Evolutionary conservation across 768 basidiomycete genomes (phyloP).

Genomic region (Fomitopsis serialis): DNA sequence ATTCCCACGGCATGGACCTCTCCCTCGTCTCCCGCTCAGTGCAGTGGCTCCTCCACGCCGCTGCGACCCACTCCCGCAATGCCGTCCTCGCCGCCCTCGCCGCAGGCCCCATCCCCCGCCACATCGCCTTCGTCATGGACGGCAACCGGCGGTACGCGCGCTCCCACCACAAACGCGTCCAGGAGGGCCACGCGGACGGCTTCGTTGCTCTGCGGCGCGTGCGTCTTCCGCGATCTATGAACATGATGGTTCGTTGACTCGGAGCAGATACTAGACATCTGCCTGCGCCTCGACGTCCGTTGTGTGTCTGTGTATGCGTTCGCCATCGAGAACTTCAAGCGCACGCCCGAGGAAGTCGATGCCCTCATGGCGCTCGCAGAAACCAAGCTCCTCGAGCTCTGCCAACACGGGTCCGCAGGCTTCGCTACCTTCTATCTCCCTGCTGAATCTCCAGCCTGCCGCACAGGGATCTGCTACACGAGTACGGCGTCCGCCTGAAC

Average conservation of each 20-base stretch:
- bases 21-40: conserved; percentile 22
- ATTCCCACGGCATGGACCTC: conserved; percentile 18
- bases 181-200: conserved; percentile 81
- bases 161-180: conserved; percentile 53
- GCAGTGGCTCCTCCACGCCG: conserved; percentile 15
- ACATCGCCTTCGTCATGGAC: conserved; percentile 97
- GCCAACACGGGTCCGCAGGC: conserved; percentile 65
- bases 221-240: conserved; percentile 22
- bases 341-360: conserved; percentile 80
- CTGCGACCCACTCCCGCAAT: conserved; percentile 28
- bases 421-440: not conserved
- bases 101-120: conserved; percentile 80
- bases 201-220: conserved; percentile 78
- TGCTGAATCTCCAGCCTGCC: not conserved
- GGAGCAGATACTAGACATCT: conserved; percentile 76
- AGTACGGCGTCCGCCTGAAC: conserved; percentile 80
- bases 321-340: conserved; percentile 94
- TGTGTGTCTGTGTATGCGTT: conserved; percentile 98
- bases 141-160: conserved; percentile 92
- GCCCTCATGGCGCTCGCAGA: conserved; percentile 84
- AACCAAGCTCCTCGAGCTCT: conserved; percentile 71
- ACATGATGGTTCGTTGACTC: not conserved
- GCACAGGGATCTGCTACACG: conserved; percentile 68
- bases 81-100: conserved; percentile 63
- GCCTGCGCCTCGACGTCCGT: conserved; percentile 69